phyloP scores from a whole-genome alignment of 1,139 yeast species.

The Hansenula lynferdii region DNA sequence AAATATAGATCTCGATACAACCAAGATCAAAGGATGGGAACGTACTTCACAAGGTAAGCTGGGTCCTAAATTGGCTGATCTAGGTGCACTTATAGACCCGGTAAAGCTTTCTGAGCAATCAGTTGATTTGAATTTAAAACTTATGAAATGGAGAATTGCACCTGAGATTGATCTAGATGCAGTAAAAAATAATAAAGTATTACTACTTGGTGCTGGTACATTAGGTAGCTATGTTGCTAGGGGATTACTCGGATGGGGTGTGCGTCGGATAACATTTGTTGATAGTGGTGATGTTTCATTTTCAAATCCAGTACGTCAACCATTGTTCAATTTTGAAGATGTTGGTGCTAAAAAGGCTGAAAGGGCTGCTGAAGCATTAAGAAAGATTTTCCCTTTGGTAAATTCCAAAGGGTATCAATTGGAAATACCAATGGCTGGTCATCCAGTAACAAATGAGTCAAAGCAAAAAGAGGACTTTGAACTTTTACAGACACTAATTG shows the following conservation, averaged over 20 bases:
- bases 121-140: constrained; percentile 79
- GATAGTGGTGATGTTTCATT: constrained; percentile 87
- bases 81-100: constrained; percentile 80
- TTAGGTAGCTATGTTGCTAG: constrained; percentile 89
- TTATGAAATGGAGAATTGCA: constrained; percentile 96
- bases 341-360: constrained; percentile 73
- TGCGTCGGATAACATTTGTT: constrained; percentile 74
- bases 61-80: constrained; percentile 77
- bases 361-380: constrained; percentile 70
- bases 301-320: constrained; percentile 95
- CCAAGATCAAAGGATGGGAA: constrained; percentile 82
- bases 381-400: constrained; percentile 74
- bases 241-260: constrained; percentile 92
- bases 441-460: constrained; percentile 56
- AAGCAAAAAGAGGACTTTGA: constrained; percentile 48
- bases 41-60: constrained; percentile 67
- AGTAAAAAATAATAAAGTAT: constrained; percentile 54
- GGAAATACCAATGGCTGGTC: constrained; percentile 96
- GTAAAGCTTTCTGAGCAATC: constrained; percentile 81
- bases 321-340: constrained; percentile 71
- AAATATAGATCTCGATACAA: constrained; percentile 7
- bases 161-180: constrained; percentile 71
- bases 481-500: constrained; percentile 46
- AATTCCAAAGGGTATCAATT: constrained; percentile 54
- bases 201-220: constrained; percentile 95